These are phyloP conservation scores for Ziziphus jujuba DNA, from an alignment of 306 rosid genomes.

Conservation along the genomic window DNA sequence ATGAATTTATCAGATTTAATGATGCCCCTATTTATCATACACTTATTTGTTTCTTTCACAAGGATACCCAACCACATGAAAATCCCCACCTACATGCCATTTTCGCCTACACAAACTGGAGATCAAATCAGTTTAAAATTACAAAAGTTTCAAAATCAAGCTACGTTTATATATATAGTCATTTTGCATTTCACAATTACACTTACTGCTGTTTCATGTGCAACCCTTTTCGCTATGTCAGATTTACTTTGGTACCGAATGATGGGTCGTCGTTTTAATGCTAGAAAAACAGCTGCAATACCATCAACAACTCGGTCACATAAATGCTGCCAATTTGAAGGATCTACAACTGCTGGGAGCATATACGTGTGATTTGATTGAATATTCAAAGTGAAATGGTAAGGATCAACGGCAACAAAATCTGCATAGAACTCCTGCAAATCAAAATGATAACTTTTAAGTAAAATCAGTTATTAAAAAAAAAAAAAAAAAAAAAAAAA, in stretches of 20 bases:
- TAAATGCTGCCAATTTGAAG: slow-evolving; percentile 61
- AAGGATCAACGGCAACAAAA: slow-evolving; percentile 82
- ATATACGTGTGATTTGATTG: slow-evolving; percentile 74
- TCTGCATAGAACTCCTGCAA: slow-evolving; percentile 92
- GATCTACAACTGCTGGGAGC: slow-evolving; percentile 93
- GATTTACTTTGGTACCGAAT: slow-evolving; percentile 94
- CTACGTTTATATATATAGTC: background rate
- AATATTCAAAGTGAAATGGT: slow-evolving; percentile 80
- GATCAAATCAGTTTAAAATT: background rate
- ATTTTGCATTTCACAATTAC: background rate
- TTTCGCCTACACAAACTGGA: background rate
- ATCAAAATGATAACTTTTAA: slow-evolving; percentile 30
- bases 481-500: slow-evolving; percentile 8
- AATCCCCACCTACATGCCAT: no score
- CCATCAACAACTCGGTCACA: slow-evolving; percentile 85
- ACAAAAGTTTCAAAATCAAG: background rate
- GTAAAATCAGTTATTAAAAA: slow-evolving; percentile 30
- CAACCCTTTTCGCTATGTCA: slow-evolving; percentile 85
- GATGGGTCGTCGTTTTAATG: slow-evolving; percentile 81
- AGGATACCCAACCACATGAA: no score
- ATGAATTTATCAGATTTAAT: no score
- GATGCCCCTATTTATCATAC: no score
- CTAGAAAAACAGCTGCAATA: slow-evolving; percentile 78
- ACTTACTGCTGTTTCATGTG: slow-evolving; percentile 82
- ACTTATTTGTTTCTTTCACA: no score